Percentiles rank a stretch among this genome's conserved stretches.
phyloP scores from a whole-genome alignment of 2,329 filamentous ascomycete species.

The Gliomastix tumulicola region DNA sequence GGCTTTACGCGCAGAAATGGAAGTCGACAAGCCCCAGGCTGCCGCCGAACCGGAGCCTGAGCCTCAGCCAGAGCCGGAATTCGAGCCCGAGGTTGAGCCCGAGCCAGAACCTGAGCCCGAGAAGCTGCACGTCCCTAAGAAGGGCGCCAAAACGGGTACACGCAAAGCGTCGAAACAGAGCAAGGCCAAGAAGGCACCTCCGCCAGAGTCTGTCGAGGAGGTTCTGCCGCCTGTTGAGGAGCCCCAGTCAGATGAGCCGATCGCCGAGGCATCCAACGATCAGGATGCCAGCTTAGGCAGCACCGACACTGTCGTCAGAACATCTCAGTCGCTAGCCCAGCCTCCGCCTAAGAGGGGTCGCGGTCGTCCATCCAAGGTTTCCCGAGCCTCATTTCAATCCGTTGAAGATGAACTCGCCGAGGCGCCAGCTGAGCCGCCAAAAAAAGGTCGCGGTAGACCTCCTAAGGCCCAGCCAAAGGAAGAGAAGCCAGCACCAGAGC shows the following conservation, averaged over 20 bases:
- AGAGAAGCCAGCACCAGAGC: too few species aligned
- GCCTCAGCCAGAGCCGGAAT: conserved; percentile 7
- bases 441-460: conserved; percentile 1
- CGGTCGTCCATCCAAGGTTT: conserved; percentile 9
- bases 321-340: conserved; percentile 14
- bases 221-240: conserved; percentile 11
- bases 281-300: conserved; percentile 32
- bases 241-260: conserved; percentile 7
- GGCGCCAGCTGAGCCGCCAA: conserved; percentile 1
- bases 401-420: conserved; percentile 3
- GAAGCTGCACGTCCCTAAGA: conserved; percentile 43
- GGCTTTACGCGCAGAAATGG: conserved; percentile 42
- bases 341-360: conserved; percentile 15
- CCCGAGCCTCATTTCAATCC: conserved; percentile 2
- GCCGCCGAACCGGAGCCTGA: conserved; percentile 3
- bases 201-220: not conserved
- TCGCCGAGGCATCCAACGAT: conserved; percentile 11
- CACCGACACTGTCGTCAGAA: conserved; percentile 33
- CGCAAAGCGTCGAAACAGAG: conserved; percentile 47
- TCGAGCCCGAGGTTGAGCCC: conserved; percentile 6
- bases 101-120: conserved; percentile 9
- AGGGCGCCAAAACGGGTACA: conserved; percentile 43
- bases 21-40: conserved; percentile 18
- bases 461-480: not conserved
- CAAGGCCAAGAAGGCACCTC: conserved; percentile 30